Evolutionary conservation across 2,329 filamentous ascomycete genomes (phyloP).

Genomic region (Emmonsiellopsis sp.): DNA sequence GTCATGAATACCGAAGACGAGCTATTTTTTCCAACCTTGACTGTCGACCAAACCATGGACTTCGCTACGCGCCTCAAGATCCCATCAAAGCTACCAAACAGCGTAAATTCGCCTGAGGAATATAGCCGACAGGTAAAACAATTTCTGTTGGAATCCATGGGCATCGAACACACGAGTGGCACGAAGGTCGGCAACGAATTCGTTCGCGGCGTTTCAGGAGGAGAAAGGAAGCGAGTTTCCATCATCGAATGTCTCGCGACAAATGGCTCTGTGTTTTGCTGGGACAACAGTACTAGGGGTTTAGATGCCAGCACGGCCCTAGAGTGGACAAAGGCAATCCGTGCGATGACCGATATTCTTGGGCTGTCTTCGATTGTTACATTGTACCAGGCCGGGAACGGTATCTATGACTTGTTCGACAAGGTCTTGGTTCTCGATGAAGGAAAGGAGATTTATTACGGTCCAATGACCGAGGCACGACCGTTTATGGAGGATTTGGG

Average conservation of each 20-base stretch:
- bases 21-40: conserved; percentile 72
- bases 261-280: conserved; percentile 59
- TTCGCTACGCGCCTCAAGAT: conserved; percentile 81
- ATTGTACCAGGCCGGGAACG: conserved; percentile 57
- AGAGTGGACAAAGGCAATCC: conserved; percentile 53
- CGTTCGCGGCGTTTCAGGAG: conserved; percentile 69
- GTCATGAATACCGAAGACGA: conserved; percentile 84
- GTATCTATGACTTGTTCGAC: conserved; percentile 59
- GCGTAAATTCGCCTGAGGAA: conserved; percentile 31
- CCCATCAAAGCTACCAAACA: conserved; percentile 61
- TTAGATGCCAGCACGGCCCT: conserved; percentile 59
- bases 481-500: conserved; percentile 55
- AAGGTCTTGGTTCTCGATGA: conserved; percentile 65
- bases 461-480: conserved; percentile 45
- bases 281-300: conserved; percentile 65
- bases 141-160: conserved; percentile 24
- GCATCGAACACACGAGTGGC: conserved; percentile 71
- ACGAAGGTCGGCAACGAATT: conserved; percentile 78
- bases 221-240: conserved; percentile 71
- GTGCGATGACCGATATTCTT: conserved; percentile 61
- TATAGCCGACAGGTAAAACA: conserved; percentile 53
- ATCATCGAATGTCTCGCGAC: conserved; percentile 77
- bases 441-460: conserved; percentile 55
- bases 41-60: conserved; percentile 74
- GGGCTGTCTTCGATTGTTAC: conserved; percentile 58